Conservation (phyloP, 768 basidiomycete species). For the Rhizopogon rudus region DNA sequence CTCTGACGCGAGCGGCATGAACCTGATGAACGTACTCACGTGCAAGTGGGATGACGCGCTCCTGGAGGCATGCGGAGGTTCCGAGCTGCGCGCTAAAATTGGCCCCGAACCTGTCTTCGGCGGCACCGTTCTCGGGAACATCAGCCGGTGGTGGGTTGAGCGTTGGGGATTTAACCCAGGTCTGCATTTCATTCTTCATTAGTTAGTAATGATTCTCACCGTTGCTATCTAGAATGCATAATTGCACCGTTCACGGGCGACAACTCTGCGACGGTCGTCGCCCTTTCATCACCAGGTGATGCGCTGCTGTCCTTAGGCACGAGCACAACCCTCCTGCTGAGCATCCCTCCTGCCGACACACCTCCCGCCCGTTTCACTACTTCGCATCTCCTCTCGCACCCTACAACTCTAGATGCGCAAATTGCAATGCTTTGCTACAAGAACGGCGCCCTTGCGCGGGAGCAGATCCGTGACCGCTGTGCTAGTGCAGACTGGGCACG, state of each 20-base stretch:
- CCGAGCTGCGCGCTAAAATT: conserved; percentile 61
- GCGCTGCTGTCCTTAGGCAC: conserved; percentile 85
- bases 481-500: conserved; percentile 56
- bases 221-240: conserved; percentile 49
- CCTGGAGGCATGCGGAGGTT: conserved; percentile 63
- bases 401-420: conserved; percentile 54
- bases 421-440: conserved; percentile 94
- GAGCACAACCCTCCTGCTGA: conserved; percentile 81
- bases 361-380: conserved; percentile 69
- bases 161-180: conserved; percentile 73
- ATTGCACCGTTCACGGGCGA: conserved; percentile 88
- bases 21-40: conserved; percentile 73
- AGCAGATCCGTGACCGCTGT: conserved; percentile 66
- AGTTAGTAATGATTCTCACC: background rate
- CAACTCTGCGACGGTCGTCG: conserved; percentile 81
- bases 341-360: conserved; percentile 58
- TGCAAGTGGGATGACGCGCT: conserved; percentile 71
- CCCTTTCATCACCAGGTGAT: conserved; percentile 70
- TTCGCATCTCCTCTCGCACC: conserved; percentile 72
- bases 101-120: conserved; percentile 75
- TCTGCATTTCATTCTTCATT: conserved; percentile 18
- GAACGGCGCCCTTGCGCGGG: conserved; percentile 79
- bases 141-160: conserved; percentile 66
- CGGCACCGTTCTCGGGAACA: conserved; percentile 59
- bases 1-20: conserved; percentile 91